A percentile compares a stretch with the other conserved stretches of the same genome.
Evolutionary conservation across 1,284 basidiomycete genomes (phyloP).

Genomic region (Schizopora paradoxa): DNA sequence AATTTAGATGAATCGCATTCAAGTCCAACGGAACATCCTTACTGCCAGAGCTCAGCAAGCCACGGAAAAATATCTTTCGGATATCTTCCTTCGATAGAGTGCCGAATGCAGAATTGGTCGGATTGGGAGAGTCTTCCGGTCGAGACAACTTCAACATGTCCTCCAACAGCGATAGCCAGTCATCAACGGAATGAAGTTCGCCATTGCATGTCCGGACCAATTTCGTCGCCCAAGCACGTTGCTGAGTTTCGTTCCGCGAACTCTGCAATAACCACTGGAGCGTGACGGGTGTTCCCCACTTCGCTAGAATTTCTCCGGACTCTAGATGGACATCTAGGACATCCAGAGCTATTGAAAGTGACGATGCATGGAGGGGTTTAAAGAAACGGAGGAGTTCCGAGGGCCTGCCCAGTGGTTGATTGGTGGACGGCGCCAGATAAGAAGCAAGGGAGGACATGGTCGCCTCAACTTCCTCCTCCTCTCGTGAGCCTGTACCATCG

Average conservation of each 20-base stretch:
- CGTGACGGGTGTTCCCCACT: constrained; percentile 79
- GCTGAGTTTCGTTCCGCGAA: constrained; percentile 57
- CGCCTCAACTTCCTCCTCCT: constrained; percentile 70
- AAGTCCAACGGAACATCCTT: too few species aligned
- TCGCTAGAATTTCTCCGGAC: constrained; percentile 82
- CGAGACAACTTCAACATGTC: constrained; percentile 84
- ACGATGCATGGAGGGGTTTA: constrained; percentile 63
- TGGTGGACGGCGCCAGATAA: constrained; percentile 72
- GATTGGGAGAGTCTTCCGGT: constrained; percentile 55
- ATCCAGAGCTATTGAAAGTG: constrained; percentile 79
- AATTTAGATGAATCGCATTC: too few species aligned
- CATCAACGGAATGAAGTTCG: constrained; percentile 55
- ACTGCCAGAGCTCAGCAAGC: constrained; percentile 82
- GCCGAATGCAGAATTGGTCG: constrained; percentile 72
- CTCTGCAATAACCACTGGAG: constrained; percentile 84
- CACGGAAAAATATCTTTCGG: constrained; percentile 74
- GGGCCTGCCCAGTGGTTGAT: constrained; percentile 50
- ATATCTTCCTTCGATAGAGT: constrained; percentile 68
- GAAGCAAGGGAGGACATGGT: constrained; percentile 75
- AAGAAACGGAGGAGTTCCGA: constrained; percentile 81
- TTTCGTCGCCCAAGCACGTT: constrained; percentile 80
- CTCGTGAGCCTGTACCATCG: constrained; percentile 48
- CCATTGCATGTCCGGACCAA: constrained; percentile 74
- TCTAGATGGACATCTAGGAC: constrained; percentile 91
- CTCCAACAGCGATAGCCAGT: constrained; percentile 82